Evolutionary conservation across 345 rosid genomes (phyloP).

Genomic region (Gossypium turneri): DNA sequence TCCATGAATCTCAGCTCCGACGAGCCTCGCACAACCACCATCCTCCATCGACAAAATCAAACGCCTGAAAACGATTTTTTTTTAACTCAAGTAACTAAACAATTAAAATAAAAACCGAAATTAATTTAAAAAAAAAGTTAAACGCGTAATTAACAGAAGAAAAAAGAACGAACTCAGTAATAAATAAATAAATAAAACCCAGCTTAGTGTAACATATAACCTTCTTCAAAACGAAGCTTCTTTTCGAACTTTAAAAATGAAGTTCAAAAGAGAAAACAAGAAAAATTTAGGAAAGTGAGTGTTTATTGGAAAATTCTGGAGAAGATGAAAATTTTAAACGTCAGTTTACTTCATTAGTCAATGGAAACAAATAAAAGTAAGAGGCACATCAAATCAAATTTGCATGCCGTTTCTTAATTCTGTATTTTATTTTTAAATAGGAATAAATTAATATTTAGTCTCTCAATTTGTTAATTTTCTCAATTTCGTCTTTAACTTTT

Average conservation of each 20-base stretch:
- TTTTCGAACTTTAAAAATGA: neutral
- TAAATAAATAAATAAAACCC: neutral
- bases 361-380: no score
- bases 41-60: constrained; percentile 33
- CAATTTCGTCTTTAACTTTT: no score
- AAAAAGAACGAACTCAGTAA: neutral
- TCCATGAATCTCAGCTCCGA: constrained; percentile 84
- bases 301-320: neutral
- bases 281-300: neutral
- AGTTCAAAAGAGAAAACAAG: neutral
- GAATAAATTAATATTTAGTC: no score
- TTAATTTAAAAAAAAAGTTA: neutral
- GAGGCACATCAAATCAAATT: no score
- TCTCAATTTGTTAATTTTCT: no score
- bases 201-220: neutral
- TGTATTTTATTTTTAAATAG: no score
- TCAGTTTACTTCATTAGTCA: no score
- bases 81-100: neutral
- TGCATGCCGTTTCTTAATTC: no score
- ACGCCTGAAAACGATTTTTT: neutral
- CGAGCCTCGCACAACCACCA: constrained; percentile 36
- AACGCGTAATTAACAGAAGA: neutral
- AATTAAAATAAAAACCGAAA: neutral
- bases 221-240: neutral
- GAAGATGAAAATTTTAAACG: neutral